Evolutionary conservation across 2,329 filamentous ascomycete species (phyloP), one percentile per base, ranked within the genome.

Genomic region (Claviceps sp.): DNA sequence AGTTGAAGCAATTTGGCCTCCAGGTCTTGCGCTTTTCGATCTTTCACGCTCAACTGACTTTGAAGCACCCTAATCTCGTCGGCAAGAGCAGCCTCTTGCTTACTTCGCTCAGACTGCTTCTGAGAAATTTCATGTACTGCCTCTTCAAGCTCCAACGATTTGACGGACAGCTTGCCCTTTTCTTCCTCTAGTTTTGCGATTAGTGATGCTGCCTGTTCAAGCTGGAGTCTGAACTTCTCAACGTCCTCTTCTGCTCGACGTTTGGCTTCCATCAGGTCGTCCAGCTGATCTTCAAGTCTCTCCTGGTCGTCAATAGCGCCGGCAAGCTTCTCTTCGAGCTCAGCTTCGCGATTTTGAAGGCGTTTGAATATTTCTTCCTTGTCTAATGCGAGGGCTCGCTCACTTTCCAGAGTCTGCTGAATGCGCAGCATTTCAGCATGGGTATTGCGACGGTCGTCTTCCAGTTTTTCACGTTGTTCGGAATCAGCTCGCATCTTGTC

Each of bases 331-430:
- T 98, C 94, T 50, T 85, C 87, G 4, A 99, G 77, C 64, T 98
- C 91, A 11, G 82, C 78, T 68, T 98, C 93, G n/a, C 93, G 85
- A 50, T 84, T 73, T 63, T 96, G 93, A 22, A 98, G 75, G n/a
- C 94, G 82, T 64, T 91, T 94, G 74, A 97, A 98, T 54, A 99
- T 98, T 62, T 98, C 93, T 64, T 99, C 94, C 65, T 98, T 98
- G 68, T 99, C 93, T 5, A 98, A 73, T 1, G 93, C 93, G 43
- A 98, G 75, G n/a, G 91, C 88, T 48, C 93, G 82, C 68, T 98
- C 94, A 58, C 90, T 95, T 66, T 98, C 94, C 2, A 99, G 76
- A 0, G 88, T 95, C 60, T 97, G 88, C 64, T 96, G 90, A 46
- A 97, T 87, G 36, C 86, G 83, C 58, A 90, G 80, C 61, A 96